These are phyloP conservation scores for Colletotrichum viniferum DNA, from an alignment of 2,329 filamentous ascomycete genomes.

Conservation along the genomic window DNA sequence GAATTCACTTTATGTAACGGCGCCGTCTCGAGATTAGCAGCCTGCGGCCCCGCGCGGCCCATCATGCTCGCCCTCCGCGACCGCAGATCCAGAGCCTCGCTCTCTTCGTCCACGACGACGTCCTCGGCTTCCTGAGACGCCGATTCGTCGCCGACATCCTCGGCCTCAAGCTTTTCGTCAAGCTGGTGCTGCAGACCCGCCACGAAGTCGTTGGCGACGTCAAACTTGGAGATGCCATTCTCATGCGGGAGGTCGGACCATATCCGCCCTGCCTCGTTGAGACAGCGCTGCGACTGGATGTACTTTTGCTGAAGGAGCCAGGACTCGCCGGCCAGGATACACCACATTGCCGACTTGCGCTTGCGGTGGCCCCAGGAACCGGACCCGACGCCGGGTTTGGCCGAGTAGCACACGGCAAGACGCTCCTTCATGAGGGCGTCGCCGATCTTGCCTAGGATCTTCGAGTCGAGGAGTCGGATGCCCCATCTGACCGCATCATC, in stretches of 20 bases:
- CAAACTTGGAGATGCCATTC: slow-evolving; percentile 57
- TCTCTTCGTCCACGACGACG: slow-evolving; percentile 52
- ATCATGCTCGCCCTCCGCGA: slow-evolving; percentile 62
- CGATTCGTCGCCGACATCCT: slow-evolving; percentile 27
- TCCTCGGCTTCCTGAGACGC: slow-evolving; percentile 40
- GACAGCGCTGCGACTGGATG: slow-evolving; percentile 77
- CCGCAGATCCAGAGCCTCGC: slow-evolving; percentile 59
- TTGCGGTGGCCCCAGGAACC: slow-evolving; percentile 72
- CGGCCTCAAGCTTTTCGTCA: slow-evolving; percentile 48
- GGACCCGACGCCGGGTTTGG: slow-evolving; percentile 66
- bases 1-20: slow-evolving; percentile 39
- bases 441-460: slow-evolving; percentile 74
- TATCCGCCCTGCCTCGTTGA: slow-evolving; percentile 69
- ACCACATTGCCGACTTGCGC: slow-evolving; percentile 91
- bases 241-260: slow-evolving; percentile 56
- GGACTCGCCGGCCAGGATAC: slow-evolving; percentile 78
- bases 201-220: slow-evolving; percentile 56
- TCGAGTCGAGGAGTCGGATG: slow-evolving; percentile 77
- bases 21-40: slow-evolving; percentile 53
- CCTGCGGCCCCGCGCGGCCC: slow-evolving; percentile 42
- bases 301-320: slow-evolving; percentile 82
- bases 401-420: slow-evolving; percentile 81
- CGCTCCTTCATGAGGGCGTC: slow-evolving; percentile 87
- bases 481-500: slow-evolving; percentile 91
- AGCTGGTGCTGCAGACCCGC: slow-evolving; percentile 54